Percentiles rank a stretch among this genome's conserved stretches.
phyloP scores from a whole-genome alignment of 176 grass and related monocot genomes.

The Alopecurus myosuroides region DNA sequence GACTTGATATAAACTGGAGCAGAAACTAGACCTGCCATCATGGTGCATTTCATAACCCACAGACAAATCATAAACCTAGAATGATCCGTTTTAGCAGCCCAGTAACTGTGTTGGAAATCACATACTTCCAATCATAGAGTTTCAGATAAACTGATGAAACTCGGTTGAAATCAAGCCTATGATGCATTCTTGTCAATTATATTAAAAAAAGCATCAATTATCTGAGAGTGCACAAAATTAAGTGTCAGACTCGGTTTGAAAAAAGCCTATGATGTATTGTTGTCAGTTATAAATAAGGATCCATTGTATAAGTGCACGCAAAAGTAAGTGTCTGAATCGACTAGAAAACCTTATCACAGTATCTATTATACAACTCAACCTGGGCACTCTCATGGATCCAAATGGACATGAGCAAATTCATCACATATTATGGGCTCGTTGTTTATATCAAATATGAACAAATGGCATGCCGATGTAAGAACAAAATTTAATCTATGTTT shows the following conservation, averaged over 20 bases:
- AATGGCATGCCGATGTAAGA: neutral
- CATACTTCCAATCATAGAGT: neutral
- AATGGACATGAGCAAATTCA: neutral
- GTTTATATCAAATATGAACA: neutral
- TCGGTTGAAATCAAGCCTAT: neutral
- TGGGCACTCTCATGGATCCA: neutral
- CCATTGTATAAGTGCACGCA: neutral
- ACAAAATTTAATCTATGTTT: neutral
- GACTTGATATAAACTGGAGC: neutral
- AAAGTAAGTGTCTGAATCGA: neutral
- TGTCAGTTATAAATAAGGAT: neutral
- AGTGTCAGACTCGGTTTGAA: neutral
- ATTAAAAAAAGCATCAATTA: neutral
- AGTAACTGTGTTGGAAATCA: neutral
- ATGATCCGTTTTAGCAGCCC: neutral
- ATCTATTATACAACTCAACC: neutral
- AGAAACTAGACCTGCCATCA: neutral
- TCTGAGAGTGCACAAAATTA: neutral
- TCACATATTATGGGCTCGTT: neutral
- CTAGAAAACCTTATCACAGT: neutral
- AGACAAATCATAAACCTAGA: neutral
- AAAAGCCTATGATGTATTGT: neutral
- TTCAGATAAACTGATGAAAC: slow-evolving; percentile 1
- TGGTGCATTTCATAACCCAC: neutral
- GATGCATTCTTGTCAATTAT: neutral